A percentile compares a stretch with the other conserved stretches of the same genome.
These are phyloP conservation scores for Juglanconis oblonga DNA, from an alignment of 2,329 filamentous ascomycete species.

Conservation along the genomic window DNA sequence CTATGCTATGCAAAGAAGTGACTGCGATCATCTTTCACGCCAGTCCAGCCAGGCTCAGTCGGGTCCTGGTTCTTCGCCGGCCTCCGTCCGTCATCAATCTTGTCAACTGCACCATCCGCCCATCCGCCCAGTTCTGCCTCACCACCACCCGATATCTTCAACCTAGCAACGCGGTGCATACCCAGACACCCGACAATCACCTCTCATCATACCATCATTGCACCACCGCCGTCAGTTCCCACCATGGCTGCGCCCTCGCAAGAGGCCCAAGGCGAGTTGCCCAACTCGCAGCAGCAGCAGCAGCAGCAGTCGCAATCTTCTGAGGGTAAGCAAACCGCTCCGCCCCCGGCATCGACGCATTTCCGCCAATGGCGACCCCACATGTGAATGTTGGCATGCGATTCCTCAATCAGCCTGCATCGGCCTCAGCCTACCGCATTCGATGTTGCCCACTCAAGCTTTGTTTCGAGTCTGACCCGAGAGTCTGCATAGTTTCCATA, in stretches of 20 bases:
- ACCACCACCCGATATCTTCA: conserved; percentile 6
- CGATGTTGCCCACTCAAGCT: neutral
- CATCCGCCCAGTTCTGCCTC: conserved; percentile 9
- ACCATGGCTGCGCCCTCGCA: conserved; percentile 17
- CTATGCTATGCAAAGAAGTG: neutral
- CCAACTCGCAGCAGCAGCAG: neutral
- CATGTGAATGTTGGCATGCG: neutral
- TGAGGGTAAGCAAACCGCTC: conserved; percentile 15
- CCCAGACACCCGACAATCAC: neutral
- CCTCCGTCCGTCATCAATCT: conserved; percentile 14
- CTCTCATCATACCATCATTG: neutral
- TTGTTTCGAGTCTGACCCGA: neutral
- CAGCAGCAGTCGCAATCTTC: neutral
- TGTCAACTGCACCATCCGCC: conserved; percentile 5
- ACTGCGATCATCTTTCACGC: neutral
- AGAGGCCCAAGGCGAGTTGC: conserved; percentile 15
- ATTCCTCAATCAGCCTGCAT: neutral
- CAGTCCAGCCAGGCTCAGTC: neutral
- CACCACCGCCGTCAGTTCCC: neutral
- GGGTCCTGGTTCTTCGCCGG: neutral
- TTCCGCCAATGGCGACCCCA: conserved; percentile 1
- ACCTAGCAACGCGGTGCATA: neutral
- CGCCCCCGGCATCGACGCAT: conserved; percentile 12
- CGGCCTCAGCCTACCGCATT: neutral
- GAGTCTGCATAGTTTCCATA: neutral